Base-by-base conservation (phyloP, 768 basidiomycete genomes). In the Piloderma croceum region DNA sequence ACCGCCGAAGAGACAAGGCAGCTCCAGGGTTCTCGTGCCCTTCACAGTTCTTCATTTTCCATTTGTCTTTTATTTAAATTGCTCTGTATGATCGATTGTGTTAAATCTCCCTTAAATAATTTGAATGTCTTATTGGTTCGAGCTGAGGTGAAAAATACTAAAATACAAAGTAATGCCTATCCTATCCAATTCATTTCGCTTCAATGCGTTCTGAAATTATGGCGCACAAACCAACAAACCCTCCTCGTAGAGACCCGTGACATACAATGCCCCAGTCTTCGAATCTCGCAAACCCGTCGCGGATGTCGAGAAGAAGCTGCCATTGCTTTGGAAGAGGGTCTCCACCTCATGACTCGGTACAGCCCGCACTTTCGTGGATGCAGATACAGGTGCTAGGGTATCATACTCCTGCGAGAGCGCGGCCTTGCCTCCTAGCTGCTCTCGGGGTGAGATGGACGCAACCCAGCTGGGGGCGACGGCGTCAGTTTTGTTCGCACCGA, bases 291-390 rank as follows among this genome's bases (percentile, higher is more conserved):
- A 42, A 1, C 65, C 73, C 6, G 79, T 79, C 6, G 69, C 61
- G 12, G 78, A 76, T 2, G 70, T 61, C 11, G 71, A 67, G 50
- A 82, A 81, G 5, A 70, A 70, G 3, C 68, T 64, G n/a, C 84
- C 83, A 45, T 79, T 67, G 49, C 84, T 86, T 61, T 83, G 83
- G 62, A 83, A 86, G n/a, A 87, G 46, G 0, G 84, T 83, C 50
- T 71, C 65, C 22, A 84, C 40, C 24, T 68, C 65, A 49, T 71
- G 63, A 2, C 61, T 62, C 7, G 45, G 46, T 20, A 62, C 53
- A 12, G 54, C 49, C 1, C 67, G 53, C 1, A 71, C 67, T 34
- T 72, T 68, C 33, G 52, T 54, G 41, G 56, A 65, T 24, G 67
- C 69, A 0, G 81, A 68, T 27, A 74, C 53, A 1, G 79, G 77